These are phyloP conservation scores for Peniophora sp. DNA, from an alignment of 1,284 basidiomycete species.

Conservation along the genomic window DNA sequence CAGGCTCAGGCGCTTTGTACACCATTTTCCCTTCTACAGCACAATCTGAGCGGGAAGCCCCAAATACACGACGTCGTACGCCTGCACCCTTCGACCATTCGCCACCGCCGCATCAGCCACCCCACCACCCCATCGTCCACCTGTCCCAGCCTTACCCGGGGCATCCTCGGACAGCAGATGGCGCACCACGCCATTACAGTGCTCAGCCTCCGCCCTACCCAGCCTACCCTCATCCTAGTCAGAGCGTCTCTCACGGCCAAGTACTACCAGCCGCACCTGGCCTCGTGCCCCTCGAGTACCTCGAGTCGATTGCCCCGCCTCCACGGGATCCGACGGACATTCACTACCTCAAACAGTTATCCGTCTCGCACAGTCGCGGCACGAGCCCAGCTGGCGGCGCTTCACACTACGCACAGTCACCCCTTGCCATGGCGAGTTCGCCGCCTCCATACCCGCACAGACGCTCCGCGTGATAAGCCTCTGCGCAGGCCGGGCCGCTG, in stretches of 20 bases:
- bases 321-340: slow-evolving; percentile 53
- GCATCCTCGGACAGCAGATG: slow-evolving; percentile 21
- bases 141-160: not conserved
- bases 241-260: not conserved
- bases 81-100: not conserved
- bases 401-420: no score
- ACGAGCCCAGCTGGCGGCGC: not conserved
- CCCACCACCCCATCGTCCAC: not conserved
- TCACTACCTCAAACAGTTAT: slow-evolving; percentile 47
- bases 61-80: not conserved
- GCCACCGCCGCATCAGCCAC: not conserved
- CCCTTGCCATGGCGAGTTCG: no score
- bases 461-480: no score
- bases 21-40: slow-evolving; percentile 13
- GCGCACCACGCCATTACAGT: slow-evolving; percentile 10
- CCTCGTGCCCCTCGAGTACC: slow-evolving; percentile 54
- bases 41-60: slow-evolving; percentile 3
- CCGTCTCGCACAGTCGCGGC: slow-evolving; percentile 7
- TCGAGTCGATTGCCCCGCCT: slow-evolving; percentile 40
- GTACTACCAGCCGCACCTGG: not conserved
- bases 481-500: no score
- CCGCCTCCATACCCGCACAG: no score
- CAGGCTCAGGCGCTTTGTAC: slow-evolving; percentile 10
- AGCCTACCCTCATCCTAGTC: slow-evolving; percentile 15
- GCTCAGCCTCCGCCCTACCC: slow-evolving; percentile 17